Evolutionary conservation across 495 filamentous ascomycete species (phyloP).

Genomic region (Pyronema omphalodes): DNA sequence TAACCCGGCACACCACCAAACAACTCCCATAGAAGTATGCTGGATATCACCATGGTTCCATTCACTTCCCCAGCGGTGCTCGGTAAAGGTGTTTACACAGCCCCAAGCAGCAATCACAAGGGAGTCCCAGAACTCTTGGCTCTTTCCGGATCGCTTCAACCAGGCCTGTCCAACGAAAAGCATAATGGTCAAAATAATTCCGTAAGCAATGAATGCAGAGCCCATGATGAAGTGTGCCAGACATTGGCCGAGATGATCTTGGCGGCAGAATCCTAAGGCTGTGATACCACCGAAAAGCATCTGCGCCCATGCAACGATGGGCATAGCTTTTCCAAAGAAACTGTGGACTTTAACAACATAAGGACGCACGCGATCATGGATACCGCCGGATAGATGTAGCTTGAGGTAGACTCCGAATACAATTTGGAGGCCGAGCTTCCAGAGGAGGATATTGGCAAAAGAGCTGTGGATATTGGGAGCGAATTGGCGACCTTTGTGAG

Average conservation of each 20-base stretch:
- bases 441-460: slow-evolving; percentile 63
- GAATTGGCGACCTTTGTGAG: slow-evolving; percentile 79
- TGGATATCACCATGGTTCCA: slow-evolving; percentile 96
- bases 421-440: slow-evolving; percentile 58
- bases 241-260: slow-evolving; percentile 83
- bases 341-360: slow-evolving; percentile 57
- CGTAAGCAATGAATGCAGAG: slow-evolving; percentile 86
- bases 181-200: slow-evolving; percentile 68
- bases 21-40: slow-evolving; percentile 90
- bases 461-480: slow-evolving; percentile 62
- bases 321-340: slow-evolving; percentile 69
- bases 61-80: slow-evolving; percentile 74
- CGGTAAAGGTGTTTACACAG: slow-evolving; percentile 93
- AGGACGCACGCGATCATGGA: slow-evolving; percentile 59
- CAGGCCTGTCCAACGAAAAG: slow-evolving; percentile 76
- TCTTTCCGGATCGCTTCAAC: slow-evolving; percentile 65
- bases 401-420: slow-evolving; percentile 72
- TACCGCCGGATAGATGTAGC: slow-evolving; percentile 66
- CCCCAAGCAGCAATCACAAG: slow-evolving; percentile 78
- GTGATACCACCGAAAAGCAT: slow-evolving; percentile 96
- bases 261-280: slow-evolving; percentile 79
- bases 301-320: slow-evolving; percentile 75
- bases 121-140: slow-evolving; percentile 95
- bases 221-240: slow-evolving; percentile 98
- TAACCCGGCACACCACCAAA: slow-evolving; percentile 92